phyloP scores from a whole-genome alignment of 768 basidiomycete genomes.

The Clitopilus hobsonii region DNA sequence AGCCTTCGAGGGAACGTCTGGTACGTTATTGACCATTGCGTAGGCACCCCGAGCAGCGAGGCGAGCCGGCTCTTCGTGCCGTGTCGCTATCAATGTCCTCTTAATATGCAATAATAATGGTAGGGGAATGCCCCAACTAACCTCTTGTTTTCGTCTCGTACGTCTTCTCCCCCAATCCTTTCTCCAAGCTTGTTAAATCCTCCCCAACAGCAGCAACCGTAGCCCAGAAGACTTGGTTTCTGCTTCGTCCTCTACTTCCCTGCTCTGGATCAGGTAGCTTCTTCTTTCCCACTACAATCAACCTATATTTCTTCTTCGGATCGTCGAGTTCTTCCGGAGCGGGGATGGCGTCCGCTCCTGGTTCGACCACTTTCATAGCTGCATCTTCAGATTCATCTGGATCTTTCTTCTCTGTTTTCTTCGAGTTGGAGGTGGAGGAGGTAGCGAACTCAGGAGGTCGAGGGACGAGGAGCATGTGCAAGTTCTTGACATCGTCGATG shows the following conservation, averaged over 20 bases:
- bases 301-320: slow-evolving; percentile 40
- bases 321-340: slow-evolving; percentile 27
- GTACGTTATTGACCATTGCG: slow-evolving; percentile 49
- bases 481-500: slow-evolving; percentile 51
- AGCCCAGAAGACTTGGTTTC: slow-evolving; percentile 51
- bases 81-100: slow-evolving; percentile 29
- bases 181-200: slow-evolving; percentile 41
- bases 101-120: neutral
- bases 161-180: slow-evolving; percentile 42
- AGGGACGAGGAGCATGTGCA: slow-evolving; percentile 59
- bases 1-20: slow-evolving; percentile 36
- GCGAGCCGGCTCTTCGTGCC: slow-evolving; percentile 48
- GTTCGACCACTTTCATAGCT: slow-evolving; percentile 37
- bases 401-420: slow-evolving; percentile 12
- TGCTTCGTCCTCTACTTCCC: slow-evolving; percentile 21
- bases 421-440: slow-evolving; percentile 3
- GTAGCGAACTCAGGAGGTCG: slow-evolving; percentile 40
- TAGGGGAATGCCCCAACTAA: slow-evolving; percentile 12
- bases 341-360: slow-evolving; percentile 48
- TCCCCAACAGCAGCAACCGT: slow-evolving; percentile 46
- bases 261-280: slow-evolving; percentile 43
- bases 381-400: slow-evolving; percentile 19
- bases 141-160: slow-evolving; percentile 64
- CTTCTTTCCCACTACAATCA: slow-evolving; percentile 57
- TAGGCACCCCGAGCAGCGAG: slow-evolving; percentile 57